Conservation (phyloP, 768 basidiomycete species). For the Aureoboletus auriporus region DNA sequence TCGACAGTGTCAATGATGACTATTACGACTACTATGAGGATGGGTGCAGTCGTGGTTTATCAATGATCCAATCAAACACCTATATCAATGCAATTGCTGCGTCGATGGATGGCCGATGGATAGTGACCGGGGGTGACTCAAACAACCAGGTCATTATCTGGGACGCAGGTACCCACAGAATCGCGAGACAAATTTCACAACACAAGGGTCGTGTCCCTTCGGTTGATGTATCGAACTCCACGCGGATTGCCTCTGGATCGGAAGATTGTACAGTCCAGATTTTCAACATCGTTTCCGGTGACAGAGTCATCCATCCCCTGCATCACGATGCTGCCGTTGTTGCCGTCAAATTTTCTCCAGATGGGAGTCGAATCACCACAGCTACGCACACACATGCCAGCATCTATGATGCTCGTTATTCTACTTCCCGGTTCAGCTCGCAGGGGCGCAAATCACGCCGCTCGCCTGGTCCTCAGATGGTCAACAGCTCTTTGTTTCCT, state of each 20-base stretch:
- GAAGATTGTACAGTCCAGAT: not conserved
- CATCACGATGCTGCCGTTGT: no score
- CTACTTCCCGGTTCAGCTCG: not conserved
- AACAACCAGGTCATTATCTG: not conserved
- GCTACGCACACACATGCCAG: not conserved
- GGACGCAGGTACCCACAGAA: not conserved
- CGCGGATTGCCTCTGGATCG: not conserved
- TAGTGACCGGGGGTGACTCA: not conserved
- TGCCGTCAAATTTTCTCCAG: no score
- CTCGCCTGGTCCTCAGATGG: not conserved
- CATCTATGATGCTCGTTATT: not conserved
- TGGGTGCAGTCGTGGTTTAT: not conserved
- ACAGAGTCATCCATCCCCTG: no score
- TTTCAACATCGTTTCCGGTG: no score
- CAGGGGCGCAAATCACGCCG: no score
- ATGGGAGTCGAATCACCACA: not conserved
- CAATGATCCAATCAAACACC: not conserved
- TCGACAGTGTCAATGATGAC: no score
- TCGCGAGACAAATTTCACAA: not conserved
- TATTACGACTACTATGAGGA: no score
- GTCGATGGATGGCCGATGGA: slow-evolving; percentile 1
- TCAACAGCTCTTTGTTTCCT: not conserved
- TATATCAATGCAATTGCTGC: not conserved
- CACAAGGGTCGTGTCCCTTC: not conserved
- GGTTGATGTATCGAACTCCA: not conserved